Evolutionary conservation across 495 filamentous ascomycete species (phyloP).

Genomic region (Chaetomium cochliodes): DNA sequence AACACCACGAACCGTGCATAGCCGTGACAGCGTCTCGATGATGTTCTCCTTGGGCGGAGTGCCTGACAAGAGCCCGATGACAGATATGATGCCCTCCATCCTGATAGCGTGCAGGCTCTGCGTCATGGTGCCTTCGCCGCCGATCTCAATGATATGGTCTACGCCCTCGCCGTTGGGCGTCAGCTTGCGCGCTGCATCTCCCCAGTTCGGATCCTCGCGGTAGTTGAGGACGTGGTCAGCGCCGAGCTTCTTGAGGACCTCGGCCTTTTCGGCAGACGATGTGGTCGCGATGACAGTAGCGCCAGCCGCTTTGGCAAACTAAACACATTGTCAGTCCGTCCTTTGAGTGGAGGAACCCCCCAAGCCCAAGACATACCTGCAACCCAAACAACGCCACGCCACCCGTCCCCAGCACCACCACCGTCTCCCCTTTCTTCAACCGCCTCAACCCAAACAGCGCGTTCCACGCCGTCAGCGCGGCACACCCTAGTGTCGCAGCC

Average conservation of each 20-base stretch:
- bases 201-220: slow-evolving; percentile 67
- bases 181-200: slow-evolving; percentile 66
- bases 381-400: slow-evolving; percentile 77
- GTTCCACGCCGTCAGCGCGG: slow-evolving; percentile 80
- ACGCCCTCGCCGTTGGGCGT: slow-evolving; percentile 62
- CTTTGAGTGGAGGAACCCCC: neutral
- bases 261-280: slow-evolving; percentile 63
- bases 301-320: slow-evolving; percentile 83
- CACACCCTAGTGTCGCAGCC: slow-evolving; percentile 67
- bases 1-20: slow-evolving; percentile 61
- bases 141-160: slow-evolving; percentile 70
- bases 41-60: slow-evolving; percentile 46
- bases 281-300: slow-evolving; percentile 81
- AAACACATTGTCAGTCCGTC: neutral
- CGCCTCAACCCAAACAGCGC: slow-evolving; percentile 69
- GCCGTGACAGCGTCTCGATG: slow-evolving; percentile 51
- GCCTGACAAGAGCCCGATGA: slow-evolving; percentile 67
- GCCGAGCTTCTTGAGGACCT: slow-evolving; percentile 66
- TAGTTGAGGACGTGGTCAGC: slow-evolving; percentile 82
- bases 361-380: slow-evolving; percentile 29
- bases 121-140: slow-evolving; percentile 59
- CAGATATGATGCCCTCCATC: slow-evolving; percentile 64
- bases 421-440: slow-evolving; percentile 65
- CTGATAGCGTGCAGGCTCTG: slow-evolving; percentile 66
- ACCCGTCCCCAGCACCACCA: slow-evolving; percentile 79